Evolutionary conservation across 78 protist genomes (phyloP).

Genomic region (Thecamonas trahens): DNA sequence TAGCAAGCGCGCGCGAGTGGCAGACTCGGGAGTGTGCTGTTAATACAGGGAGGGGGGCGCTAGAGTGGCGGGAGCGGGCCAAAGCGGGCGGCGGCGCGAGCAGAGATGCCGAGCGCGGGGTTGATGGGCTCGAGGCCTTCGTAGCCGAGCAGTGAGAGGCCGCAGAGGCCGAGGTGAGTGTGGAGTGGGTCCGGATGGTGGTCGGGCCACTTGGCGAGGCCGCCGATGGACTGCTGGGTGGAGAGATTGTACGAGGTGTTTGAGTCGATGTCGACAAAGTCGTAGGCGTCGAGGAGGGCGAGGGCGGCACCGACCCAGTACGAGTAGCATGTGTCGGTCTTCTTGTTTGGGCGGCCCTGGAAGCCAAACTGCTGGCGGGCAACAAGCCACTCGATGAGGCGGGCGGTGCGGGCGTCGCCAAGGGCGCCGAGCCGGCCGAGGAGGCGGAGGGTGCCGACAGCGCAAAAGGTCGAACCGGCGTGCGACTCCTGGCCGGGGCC

Average conservation of each 20-base stretch:
- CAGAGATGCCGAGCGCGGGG: too few relatives aligned
- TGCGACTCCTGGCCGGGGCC: neutral
- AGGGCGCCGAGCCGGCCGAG: neutral
- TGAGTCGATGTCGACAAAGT: neutral
- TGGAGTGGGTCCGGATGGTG: neutral
- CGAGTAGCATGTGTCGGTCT: constrained; percentile 77
- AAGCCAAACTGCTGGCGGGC: constrained; percentile 45
- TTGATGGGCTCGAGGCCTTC: too few relatives aligned
- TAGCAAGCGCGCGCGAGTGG: too few relatives aligned
- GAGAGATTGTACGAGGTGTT: neutral
- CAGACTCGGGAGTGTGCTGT: too few relatives aligned
- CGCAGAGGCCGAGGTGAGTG: neutral
- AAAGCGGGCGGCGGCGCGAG: too few relatives aligned
- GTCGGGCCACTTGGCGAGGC: constrained; percentile 15
- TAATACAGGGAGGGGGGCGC: too few relatives aligned
- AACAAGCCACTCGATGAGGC: neutral
- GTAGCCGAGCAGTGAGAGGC: neutral
- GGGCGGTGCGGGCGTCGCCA: neutral
- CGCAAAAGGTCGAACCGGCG: neutral
- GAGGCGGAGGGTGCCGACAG: neutral
- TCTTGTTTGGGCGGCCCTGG: constrained; percentile 74
- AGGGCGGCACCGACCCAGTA: constrained; percentile 74
- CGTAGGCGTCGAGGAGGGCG: neutral
- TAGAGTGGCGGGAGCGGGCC: too few relatives aligned
- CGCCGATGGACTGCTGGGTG: constrained; percentile 5